A percentile compares a stretch with the other conserved stretches of the same genome.
phyloP scores from a whole-genome alignment of 2,329 filamentous ascomycete genomes.

The Sclerotinia spermophila region DNA sequence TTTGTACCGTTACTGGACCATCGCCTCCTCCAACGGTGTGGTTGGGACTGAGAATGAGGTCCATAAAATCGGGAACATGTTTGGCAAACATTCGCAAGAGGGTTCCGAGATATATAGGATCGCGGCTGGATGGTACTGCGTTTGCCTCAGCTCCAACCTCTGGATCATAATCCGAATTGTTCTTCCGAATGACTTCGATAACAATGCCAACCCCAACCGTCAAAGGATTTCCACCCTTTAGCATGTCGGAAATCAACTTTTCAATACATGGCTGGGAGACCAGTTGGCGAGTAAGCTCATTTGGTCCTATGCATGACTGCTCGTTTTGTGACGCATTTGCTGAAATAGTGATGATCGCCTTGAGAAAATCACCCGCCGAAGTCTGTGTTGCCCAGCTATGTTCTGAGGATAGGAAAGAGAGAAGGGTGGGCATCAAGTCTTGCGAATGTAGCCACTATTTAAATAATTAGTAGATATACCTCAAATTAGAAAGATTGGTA shows the following conservation, averaged over 20 bases:
- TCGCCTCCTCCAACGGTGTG: conserved; percentile 55
- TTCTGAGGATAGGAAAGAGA: conserved; percentile 82
- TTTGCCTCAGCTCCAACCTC: conserved; percentile 81
- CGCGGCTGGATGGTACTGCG: conserved; percentile 74
- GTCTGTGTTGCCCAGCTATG: conserved; percentile 90
- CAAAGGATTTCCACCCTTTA: conserved; percentile 85
- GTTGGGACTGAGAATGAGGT: conserved; percentile 72
- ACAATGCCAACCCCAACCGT: conserved; percentile 96
- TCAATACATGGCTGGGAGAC: conserved; percentile 83
- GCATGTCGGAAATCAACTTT: conserved; percentile 85
- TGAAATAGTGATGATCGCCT: conserved; percentile 98
- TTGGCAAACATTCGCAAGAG: conserved; percentile 84
- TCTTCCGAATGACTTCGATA: conserved; percentile 98
- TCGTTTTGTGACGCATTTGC: conserved; percentile 98
- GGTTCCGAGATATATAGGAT: conserved; percentile 93
- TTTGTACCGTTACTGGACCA: conserved; percentile 58
- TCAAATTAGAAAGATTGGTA: conserved; percentile 20
- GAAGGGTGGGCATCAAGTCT: conserved; percentile 78
- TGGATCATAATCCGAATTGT: conserved; percentile 97
- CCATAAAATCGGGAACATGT: conserved; percentile 92
- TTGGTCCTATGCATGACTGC: conserved; percentile 97
- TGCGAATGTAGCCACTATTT: conserved; percentile 87
- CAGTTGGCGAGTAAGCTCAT: conserved; percentile 90
- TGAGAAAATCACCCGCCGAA: conserved; percentile 94
- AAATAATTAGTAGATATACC: conserved; percentile 5